phyloP scores from a whole-genome alignment of 2,329 filamentous ascomycete genomes.

The Colletotrichum eremochloae region DNA sequence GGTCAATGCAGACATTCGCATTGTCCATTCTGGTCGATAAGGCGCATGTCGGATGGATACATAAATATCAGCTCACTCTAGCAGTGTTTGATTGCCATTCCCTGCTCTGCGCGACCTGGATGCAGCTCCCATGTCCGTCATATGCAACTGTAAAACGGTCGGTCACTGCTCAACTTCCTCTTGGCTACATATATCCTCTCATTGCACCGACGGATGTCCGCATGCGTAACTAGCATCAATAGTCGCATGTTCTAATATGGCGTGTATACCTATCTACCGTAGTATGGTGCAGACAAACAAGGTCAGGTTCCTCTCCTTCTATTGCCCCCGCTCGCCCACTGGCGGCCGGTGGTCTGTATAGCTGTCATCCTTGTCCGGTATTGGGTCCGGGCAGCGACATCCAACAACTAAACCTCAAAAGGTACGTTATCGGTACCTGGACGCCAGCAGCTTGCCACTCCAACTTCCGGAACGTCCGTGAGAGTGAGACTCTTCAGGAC shows the following conservation, averaged over 20 bases:
- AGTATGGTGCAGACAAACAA: not conserved
- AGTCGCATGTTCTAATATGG: not conserved
- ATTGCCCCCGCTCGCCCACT: not conserved
- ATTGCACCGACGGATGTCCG: slow-evolving; percentile 23
- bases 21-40: not conserved
- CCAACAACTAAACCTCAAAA: not conserved
- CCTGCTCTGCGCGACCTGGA: slow-evolving; percentile 8
- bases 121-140: slow-evolving; percentile 12
- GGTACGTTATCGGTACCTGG: slow-evolving; percentile 5
- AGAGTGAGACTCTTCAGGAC: slow-evolving; percentile 30
- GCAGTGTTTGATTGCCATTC: not conserved
- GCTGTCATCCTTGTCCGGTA: not conserved
- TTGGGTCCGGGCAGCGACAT: not conserved
- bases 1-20: slow-evolving; percentile 7
- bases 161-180: not conserved
- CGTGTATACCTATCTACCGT: not conserved
- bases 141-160: not conserved
- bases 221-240: slow-evolving; percentile 1
- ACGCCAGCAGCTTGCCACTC: slow-evolving; percentile 31
- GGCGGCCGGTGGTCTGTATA: too few relatives aligned
- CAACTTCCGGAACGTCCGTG: slow-evolving; percentile 33
- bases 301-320: not conserved
- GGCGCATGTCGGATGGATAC: slow-evolving; percentile 3
- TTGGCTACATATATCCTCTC: slow-evolving; percentile 7
- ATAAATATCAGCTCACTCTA: slow-evolving; percentile 33